These are phyloP conservation scores for Suillus subaureus DNA, from an alignment of 768 basidiomycete species.

Conservation along the genomic window DNA sequence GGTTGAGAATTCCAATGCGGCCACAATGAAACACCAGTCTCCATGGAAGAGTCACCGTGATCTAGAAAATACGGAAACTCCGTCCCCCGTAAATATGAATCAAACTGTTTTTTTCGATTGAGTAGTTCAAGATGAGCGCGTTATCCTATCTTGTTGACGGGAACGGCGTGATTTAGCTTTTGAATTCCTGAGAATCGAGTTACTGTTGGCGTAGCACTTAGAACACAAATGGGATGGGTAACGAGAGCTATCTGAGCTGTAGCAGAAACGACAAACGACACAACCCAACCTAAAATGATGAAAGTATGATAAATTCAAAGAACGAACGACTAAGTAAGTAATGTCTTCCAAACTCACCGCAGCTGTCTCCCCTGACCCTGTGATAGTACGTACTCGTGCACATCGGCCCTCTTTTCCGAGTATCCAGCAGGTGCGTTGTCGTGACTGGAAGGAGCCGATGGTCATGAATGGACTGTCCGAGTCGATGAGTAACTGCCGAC, in stretches of 20 bases:
- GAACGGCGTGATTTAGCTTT: neutral
- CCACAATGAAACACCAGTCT: neutral
- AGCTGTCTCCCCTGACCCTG: neutral
- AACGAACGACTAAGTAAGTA: neutral
- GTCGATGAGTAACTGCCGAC: neutral
- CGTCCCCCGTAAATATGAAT: neutral
- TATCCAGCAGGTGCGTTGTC: neutral
- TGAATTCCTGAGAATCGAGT: neutral
- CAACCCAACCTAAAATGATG: neutral
- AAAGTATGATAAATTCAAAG: neutral
- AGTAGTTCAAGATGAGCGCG: neutral
- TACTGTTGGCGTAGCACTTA: neutral
- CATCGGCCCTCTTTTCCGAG: neutral
- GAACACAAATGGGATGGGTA: neutral
- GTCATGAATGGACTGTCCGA: neutral
- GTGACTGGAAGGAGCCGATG: neutral
- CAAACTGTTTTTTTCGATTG: neutral
- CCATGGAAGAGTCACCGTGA: too few relatives aligned
- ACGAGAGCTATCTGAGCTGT: neutral
- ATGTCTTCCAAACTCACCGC: neutral
- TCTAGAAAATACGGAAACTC: neutral
- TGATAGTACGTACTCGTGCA: neutral
- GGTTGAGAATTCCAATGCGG: neutral
- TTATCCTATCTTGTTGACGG: neutral
- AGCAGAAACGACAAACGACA: neutral